Percentiles rank a stretch among this genome's conserved stretches.
Conservation (phyloP, 805 yeast genomes). For the Hanseniaspora jakobsenii region DNA sequence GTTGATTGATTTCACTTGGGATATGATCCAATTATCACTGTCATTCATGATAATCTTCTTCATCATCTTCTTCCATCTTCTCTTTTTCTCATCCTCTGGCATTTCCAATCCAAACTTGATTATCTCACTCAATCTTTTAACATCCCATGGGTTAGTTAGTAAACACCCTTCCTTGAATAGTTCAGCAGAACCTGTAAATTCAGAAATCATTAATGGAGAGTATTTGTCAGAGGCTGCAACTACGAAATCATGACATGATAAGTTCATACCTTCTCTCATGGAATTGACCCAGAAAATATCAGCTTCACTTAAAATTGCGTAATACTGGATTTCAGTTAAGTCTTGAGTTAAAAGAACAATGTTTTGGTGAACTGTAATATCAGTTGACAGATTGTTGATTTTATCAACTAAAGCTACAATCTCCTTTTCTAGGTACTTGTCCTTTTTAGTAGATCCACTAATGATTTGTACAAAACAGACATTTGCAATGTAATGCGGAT, state of each 20-base stretch:
- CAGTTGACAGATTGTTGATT: slow-evolving; percentile 68
- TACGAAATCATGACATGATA: slow-evolving; percentile 89
- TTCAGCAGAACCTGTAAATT: slow-evolving; percentile 88
- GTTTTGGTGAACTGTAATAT: slow-evolving; percentile 50
- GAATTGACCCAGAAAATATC: slow-evolving; percentile 80
- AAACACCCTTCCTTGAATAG: slow-evolving; percentile 60
- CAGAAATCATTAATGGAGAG: slow-evolving; percentile 77
- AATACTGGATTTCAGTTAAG: slow-evolving; percentile 74
- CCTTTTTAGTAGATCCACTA: slow-evolving; percentile 38
- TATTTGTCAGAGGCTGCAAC: slow-evolving; percentile 58
- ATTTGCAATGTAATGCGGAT: slow-evolving; percentile 58
- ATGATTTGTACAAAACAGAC: slow-evolving; percentile 69
- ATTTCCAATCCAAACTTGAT: slow-evolving; percentile 56
- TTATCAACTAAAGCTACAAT: slow-evolving; percentile 68
- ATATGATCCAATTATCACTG: slow-evolving; percentile 60
- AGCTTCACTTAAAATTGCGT: slow-evolving; percentile 77
- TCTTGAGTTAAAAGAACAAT: slow-evolving; percentile 83
- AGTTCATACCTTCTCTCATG: slow-evolving; percentile 91
- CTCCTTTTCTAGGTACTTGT: slow-evolving; percentile 58
- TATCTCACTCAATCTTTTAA: slow-evolving; percentile 48
- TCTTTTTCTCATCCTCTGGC: slow-evolving; percentile 43
- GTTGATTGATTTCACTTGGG: slow-evolving; percentile 43
- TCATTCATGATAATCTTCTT: slow-evolving; percentile 54
- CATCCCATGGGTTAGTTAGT: slow-evolving; percentile 86
- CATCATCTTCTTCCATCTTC: slow-evolving; percentile 52